phyloP scores from a whole-genome alignment of 2,329 filamentous ascomycete species.

The Trichoderma hamatum region DNA sequence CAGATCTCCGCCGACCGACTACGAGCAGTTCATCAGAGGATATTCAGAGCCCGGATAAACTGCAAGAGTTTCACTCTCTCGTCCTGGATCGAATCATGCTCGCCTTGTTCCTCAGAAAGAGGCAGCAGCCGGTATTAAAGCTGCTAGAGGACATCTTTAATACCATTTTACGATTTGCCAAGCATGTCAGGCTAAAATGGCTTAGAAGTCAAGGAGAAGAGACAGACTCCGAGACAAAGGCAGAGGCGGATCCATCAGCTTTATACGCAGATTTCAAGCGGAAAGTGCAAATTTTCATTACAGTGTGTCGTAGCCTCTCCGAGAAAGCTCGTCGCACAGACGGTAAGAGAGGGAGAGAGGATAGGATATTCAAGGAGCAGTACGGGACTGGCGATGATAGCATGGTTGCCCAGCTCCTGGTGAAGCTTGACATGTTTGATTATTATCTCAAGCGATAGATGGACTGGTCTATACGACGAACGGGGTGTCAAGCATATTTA shows the following conservation, averaged over 20 bases:
- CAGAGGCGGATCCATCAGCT: conserved; percentile 32
- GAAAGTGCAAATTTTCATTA: conserved; percentile 74
- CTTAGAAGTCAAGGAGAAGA: conserved; percentile 35
- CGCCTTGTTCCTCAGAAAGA: conserved; percentile 71
- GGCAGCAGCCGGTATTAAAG: conserved; percentile 72
- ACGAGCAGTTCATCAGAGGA: conserved; percentile 41
- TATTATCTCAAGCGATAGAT: conserved; percentile 56
- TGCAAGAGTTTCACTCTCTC: conserved; percentile 71
- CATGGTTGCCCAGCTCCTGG: conserved; percentile 67
- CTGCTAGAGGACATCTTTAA: conserved; percentile 78
- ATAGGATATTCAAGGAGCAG: conserved; percentile 41
- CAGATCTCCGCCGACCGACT: conserved; percentile 51
- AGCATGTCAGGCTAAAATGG: conserved; percentile 47
- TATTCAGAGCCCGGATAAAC: conserved; percentile 60
- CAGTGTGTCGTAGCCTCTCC: conserved; percentile 67
- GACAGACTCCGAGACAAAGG: conserved; percentile 25
- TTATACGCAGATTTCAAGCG: conserved; percentile 70
- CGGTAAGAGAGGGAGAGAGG: conserved; percentile 38
- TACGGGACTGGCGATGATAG: conserved; percentile 52
- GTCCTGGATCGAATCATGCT: conserved; percentile 76
- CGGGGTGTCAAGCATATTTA: neutral
- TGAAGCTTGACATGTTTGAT: conserved; percentile 70
- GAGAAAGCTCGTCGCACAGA: conserved; percentile 59
- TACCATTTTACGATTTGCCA: conserved; percentile 72
- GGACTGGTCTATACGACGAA: neutral